Evolutionary conservation across 2,329 filamentous ascomycete species (phyloP), one percentile per base, ranked within the genome.

Genomic region (Colletotrichum lini): DNA sequence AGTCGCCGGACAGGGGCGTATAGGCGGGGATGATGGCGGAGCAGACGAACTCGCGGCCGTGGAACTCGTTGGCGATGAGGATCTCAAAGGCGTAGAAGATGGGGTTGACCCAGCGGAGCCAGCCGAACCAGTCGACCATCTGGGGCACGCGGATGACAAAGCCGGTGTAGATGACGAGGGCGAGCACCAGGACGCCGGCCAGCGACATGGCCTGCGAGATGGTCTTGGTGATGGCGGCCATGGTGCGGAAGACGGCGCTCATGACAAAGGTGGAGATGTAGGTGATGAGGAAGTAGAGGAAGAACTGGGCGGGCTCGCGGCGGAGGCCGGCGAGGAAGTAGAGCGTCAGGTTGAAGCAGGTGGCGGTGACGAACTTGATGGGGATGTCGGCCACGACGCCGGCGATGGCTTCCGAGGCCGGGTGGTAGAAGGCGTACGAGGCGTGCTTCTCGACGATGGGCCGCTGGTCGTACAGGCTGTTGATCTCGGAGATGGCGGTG

Each of bases 71-170:
- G 70, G 90, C 85, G 80, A 94, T 88, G 21, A 94, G 82, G 2
- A 89, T 87, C 78, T 95, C 93, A 74, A 95, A 96, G 2, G 87
- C 91, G 76, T 95, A 95, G 54, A 86, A 90, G 45, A 95, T 88
- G 0, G 92, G 92, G 70, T 95, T 92, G 61, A 95, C 85, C 82
- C 91, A 94, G 38, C 91, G 88, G 63, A 95, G 92, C 93, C 93
- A 95, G 38, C 89, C 83, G 59, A 92, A 91, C 92, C 93, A 96
- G 0, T 87, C 88, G 26, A 90, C 86, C 92, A 92, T 94, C 76
- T 92, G 75, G 0, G 83, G 81, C 2, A 82, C 78, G 0, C 81
- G 76, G 44, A 89, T 84, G 38, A 84, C 81, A 76, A 92, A 91
- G 68, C 89, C 90, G 0, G 90, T 91, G 78, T 86, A 87, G 30